These are phyloP conservation scores for Passalora sequoiae DNA, from an alignment of 2,329 filamentous ascomycete species.

Conservation along the genomic window DNA sequence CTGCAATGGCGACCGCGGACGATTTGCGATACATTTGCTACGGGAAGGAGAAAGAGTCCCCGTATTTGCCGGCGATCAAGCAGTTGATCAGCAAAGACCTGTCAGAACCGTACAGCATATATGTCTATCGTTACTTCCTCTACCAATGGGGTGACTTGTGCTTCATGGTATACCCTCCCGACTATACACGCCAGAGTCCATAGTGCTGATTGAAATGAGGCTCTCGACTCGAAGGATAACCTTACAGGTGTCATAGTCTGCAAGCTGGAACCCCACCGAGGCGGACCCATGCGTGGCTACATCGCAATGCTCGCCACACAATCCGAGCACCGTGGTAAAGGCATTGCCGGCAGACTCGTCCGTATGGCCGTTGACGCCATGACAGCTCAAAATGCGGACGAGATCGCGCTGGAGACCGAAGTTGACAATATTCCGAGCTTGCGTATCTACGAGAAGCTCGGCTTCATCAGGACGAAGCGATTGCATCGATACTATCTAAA, in stretches of 20 bases:
- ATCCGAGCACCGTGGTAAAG: slow-evolving; percentile 70
- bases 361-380: slow-evolving; percentile 86
- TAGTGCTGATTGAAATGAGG: slow-evolving; percentile 34
- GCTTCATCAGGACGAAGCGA: slow-evolving; percentile 87
- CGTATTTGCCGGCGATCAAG: slow-evolving; percentile 78
- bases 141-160: slow-evolving; percentile 98
- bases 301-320: slow-evolving; percentile 98
- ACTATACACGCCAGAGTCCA: neutral
- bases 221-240: slow-evolving; percentile 51
- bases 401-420: slow-evolving; percentile 91
- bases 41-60: slow-evolving; percentile 53
- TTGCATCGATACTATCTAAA: slow-evolving; percentile 95
- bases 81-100: slow-evolving; percentile 92
- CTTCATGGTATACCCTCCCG: slow-evolving; percentile 65
- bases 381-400: slow-evolving; percentile 67
- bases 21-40: slow-evolving; percentile 53
- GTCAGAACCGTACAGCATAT: slow-evolving; percentile 98
- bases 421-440: slow-evolving; percentile 86
- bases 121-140: slow-evolving; percentile 96
- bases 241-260: slow-evolving; percentile 89
- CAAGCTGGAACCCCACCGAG: slow-evolving; percentile 86
- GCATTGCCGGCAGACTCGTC: slow-evolving; percentile 84
- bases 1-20: neutral
- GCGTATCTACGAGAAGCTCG: slow-evolving; percentile 85
- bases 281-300: slow-evolving; percentile 83